phyloP scores from a whole-genome alignment of 176 grass and related monocot species.

The Paspalum vaginatum region DNA sequence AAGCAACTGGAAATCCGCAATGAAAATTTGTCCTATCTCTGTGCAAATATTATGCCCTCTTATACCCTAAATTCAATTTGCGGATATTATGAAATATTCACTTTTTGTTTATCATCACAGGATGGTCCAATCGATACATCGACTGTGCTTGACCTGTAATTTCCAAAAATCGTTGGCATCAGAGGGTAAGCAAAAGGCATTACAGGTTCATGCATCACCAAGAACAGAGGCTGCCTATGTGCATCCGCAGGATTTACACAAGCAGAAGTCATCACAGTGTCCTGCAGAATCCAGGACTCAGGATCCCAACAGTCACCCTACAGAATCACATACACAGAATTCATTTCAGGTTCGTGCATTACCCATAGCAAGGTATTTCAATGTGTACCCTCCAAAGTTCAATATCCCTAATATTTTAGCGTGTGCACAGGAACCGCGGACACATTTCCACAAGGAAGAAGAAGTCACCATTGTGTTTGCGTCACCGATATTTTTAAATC shows the following conservation, averaged over 20 bases:
- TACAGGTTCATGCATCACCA: not conserved
- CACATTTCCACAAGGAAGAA: conserved; percentile 26
- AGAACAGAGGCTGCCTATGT: not conserved
- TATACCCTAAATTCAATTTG: not conserved
- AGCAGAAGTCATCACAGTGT: not conserved
- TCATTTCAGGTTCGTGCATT: conserved; percentile 15
- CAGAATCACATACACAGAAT: conserved; percentile 21
- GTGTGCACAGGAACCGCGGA: conserved; percentile 3
- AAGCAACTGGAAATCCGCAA: not conserved
- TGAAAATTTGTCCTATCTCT: conserved; percentile 13
- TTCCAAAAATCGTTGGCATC: too few relatives aligned
- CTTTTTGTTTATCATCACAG: conserved; percentile 37
- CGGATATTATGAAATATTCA: conserved; percentile 3
- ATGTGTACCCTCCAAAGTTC: conserved; percentile 28
- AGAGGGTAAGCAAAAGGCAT: conserved; percentile 28
- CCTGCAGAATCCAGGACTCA: conserved; percentile 5
- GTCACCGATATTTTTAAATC: conserved; percentile 28
- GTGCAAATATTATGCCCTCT: not conserved
- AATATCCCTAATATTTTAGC: conserved; percentile 28
- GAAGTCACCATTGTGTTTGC: conserved; percentile 37
- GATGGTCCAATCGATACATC: conserved; percentile 36
- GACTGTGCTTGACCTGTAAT: conserved; percentile 14
- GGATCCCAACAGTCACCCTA: conserved; percentile 3
- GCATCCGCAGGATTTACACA: conserved; percentile 8
- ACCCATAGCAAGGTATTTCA: conserved; percentile 7